phyloP scores from a whole-genome alignment of 2,329 filamentous ascomycete genomes.

The Fusarium verrucosum region DNA sequence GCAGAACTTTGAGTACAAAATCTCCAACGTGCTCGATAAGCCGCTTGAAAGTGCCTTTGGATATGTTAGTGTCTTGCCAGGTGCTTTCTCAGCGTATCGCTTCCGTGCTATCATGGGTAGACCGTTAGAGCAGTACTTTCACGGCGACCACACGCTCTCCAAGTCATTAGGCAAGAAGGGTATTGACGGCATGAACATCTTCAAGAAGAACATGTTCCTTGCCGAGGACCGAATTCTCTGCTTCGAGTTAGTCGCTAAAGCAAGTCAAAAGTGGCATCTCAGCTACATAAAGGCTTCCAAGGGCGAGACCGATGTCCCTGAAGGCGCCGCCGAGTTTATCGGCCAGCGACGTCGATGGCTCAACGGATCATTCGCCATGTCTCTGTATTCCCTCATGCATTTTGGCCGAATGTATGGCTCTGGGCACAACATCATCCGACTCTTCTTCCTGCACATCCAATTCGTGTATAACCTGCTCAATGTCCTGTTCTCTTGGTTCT shows the following conservation, averaged over 20 bases:
- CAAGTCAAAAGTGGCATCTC: conserved; percentile 42
- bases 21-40: conserved; percentile 42
- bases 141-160: conserved; percentile 40
- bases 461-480: conserved; percentile 41
- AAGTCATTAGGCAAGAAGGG: conserved; percentile 41
- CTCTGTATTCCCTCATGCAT: conserved; percentile 41
- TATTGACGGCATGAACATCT: conserved; percentile 43
- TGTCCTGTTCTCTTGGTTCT: conserved; percentile 39
- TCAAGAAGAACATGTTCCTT: conserved; percentile 44
- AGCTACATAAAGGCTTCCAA: conserved; percentile 42
- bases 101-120: conserved; percentile 42
- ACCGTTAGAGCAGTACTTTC: conserved; percentile 40
- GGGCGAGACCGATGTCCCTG: conserved; percentile 41
- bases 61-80: conserved; percentile 40
- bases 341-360: conserved; percentile 40
- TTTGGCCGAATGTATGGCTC: conserved; percentile 39
- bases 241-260: conserved; percentile 41
- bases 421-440: conserved; percentile 36
- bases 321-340: conserved; percentile 39
- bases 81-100: conserved; percentile 40
- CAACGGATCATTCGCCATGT: conserved; percentile 41
- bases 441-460: conserved; percentile 40
- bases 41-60: conserved; percentile 40
- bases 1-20: conserved; percentile 42
- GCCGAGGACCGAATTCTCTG: conserved; percentile 41